phyloP scores from a whole-genome alignment of 139 green algal genomes.

The Micromonas pusilla region DNA sequence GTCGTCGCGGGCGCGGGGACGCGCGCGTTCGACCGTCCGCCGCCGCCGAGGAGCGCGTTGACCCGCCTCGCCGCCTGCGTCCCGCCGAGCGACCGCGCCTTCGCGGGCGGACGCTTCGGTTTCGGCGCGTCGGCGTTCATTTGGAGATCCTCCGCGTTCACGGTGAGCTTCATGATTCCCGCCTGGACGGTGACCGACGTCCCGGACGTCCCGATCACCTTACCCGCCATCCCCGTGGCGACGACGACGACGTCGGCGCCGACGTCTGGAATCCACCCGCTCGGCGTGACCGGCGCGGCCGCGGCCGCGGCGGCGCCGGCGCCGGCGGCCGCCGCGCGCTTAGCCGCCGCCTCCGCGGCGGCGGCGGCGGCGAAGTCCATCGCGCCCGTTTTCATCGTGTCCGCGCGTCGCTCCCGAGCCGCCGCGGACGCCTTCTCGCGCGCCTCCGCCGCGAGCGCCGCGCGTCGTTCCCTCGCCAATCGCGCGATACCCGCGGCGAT shows the following conservation, averaged over 20 bases:
- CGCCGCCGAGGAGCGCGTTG: background rate
- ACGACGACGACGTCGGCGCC: background rate
- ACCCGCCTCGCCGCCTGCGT: background rate
- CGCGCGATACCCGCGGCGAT: background rate
- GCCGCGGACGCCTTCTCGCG: background rate
- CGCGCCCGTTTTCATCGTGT: background rate
- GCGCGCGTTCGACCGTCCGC: background rate
- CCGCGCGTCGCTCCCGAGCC: background rate
- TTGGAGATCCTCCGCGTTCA: background rate
- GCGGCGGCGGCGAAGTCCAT: background rate
- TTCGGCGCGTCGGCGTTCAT: background rate
- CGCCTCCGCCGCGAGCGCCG: background rate
- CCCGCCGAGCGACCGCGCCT: too few relatives aligned
- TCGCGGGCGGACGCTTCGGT: background rate
- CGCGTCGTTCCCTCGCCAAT: background rate
- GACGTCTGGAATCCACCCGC: background rate
- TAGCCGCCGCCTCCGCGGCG: background rate
- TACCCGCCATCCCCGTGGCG: constrained; percentile 3
- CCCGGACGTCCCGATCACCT: background rate
- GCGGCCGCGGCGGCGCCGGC: too few relatives aligned
- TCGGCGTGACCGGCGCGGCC: background rate
- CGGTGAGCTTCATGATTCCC: background rate
- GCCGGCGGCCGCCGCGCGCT: background rate
- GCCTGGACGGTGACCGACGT: background rate
- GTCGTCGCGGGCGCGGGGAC: background rate